Percentiles rank a stretch among this genome's conserved stretches.
phyloP scores from a whole-genome alignment of 1,284 basidiomycete genomes.

The Ustilago nuda region DNA sequence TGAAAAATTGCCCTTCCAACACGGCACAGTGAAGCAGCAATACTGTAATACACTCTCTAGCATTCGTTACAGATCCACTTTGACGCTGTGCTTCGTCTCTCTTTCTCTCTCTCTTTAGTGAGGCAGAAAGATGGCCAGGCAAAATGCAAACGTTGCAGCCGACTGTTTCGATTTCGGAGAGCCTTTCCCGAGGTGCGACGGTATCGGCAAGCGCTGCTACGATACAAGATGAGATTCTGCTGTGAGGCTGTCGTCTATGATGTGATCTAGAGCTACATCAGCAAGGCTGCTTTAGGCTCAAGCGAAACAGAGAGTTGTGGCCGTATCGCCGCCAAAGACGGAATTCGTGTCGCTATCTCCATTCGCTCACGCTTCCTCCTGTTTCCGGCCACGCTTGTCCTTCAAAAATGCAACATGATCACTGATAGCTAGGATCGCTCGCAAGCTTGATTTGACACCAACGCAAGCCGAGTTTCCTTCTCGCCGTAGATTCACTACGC shows the following conservation, averaged over 20 bases:
- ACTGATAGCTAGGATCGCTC: too few species aligned
- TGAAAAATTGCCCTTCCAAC: not conserved
- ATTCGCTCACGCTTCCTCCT: not conserved
- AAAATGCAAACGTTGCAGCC: too few species aligned
- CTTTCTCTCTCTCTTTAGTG: too few species aligned
- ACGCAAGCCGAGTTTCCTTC: too few species aligned
- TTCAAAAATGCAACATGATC: not conserved
- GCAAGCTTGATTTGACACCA: too few species aligned
- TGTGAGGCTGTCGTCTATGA: not conserved
- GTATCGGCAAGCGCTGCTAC: too few species aligned
- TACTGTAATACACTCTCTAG: too few species aligned
- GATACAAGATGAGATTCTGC: not conserved
- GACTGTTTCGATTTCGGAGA: too few species aligned
- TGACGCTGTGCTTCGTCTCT: too few species aligned
- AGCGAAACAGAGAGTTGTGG: not conserved
- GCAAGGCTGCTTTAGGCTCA: not conserved
- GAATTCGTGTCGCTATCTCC: not conserved
- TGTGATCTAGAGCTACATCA: not conserved
- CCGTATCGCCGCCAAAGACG: conserved; percentile 22
- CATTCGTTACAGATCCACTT: not conserved
- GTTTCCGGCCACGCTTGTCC: not conserved
- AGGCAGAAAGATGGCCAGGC: too few species aligned
- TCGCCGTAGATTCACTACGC: too few species aligned
- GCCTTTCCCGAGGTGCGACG: too few species aligned
- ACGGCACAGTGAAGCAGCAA: conserved; percentile 1